phyloP scores from a whole-genome alignment of 2,329 filamentous ascomycete genomes.

The Clarireedia monteithiana region DNA sequence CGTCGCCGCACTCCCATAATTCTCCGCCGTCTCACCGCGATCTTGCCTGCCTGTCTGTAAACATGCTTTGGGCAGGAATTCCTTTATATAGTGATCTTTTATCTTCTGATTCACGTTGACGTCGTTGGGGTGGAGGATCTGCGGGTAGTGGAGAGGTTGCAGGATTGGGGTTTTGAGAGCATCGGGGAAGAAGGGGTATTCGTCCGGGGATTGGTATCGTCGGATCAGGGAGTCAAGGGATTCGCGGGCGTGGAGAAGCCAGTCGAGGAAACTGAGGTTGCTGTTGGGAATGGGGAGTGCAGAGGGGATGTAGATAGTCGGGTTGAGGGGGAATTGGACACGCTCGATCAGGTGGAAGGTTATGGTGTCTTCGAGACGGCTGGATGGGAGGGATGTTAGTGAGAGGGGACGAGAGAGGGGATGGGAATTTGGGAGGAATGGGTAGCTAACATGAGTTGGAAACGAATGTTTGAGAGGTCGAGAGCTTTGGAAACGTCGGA shows the following conservation, averaged over 20 bases:
- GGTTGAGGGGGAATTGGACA: conserved; percentile 92
- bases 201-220: conserved; percentile 91
- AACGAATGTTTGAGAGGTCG: conserved; percentile 86
- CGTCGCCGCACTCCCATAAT: conserved; percentile 88
- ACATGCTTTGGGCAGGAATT: conserved; percentile 79
- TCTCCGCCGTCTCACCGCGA: conserved; percentile 79
- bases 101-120: conserved; percentile 88
- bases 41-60: conserved; percentile 69
- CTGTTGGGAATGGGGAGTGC: conserved; percentile 71
- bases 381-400: conserved; percentile 32
- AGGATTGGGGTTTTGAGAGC: conserved; percentile 74
- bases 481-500: conserved; percentile 78
- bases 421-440: background rate
- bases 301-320: conserved; percentile 74
- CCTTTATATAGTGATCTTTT: conserved; percentile 74
- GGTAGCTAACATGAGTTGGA: conserved; percentile 68
- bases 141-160: conserved; percentile 80
- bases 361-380: conserved; percentile 94
- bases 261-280: conserved; percentile 80
- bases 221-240: conserved; percentile 86
- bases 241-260: conserved; percentile 86
- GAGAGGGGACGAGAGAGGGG: background rate
- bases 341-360: conserved; percentile 95
- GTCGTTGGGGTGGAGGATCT: conserved; percentile 77
- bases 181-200: conserved; percentile 92